A percentile compares a stretch with the other conserved stretches of the same genome.
Conservation (phyloP, 2,329 filamentous ascomycete species). For the Sporothrix schenckii region DNA sequence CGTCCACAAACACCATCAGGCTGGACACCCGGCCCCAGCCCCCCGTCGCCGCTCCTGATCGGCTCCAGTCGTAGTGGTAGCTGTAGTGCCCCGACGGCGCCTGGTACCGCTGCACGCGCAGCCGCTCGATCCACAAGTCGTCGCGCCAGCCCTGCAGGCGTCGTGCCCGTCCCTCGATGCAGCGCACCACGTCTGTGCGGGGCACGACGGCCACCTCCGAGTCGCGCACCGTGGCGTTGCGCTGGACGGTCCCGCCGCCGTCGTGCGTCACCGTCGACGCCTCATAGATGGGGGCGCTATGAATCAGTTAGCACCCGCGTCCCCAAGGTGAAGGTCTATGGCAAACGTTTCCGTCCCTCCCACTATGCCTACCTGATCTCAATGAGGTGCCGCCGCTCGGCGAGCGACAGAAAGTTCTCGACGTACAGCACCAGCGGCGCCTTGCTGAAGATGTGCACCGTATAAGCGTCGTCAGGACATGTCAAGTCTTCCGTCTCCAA, state of each 20-base stretch:
- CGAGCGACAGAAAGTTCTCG: slow-evolving; percentile 53
- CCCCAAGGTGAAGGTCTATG: no score
- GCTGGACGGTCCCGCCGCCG: slow-evolving; percentile 47
- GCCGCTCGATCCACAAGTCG: slow-evolving; percentile 56
- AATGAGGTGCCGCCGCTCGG: slow-evolving; percentile 53
- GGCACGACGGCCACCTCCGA: slow-evolving; percentile 57
- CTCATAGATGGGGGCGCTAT: slow-evolving; percentile 53
- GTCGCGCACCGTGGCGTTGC: slow-evolving; percentile 52
- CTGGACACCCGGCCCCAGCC: slow-evolving; percentile 57
- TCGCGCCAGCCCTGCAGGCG: slow-evolving; percentile 58
- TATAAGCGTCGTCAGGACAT: slow-evolving; percentile 50
- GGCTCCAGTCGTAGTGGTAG: slow-evolving; percentile 60
- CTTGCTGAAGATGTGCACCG: slow-evolving; percentile 52
- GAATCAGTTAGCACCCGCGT: neutral
- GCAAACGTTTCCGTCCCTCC: no score
- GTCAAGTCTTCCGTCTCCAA: slow-evolving; percentile 25
- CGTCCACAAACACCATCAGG: slow-evolving; percentile 58
- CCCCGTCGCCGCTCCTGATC: slow-evolving; percentile 40
- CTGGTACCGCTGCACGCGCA: slow-evolving; percentile 56
- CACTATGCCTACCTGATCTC: slow-evolving; percentile 52
- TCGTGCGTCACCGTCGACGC: slow-evolving; percentile 56
- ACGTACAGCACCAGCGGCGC: slow-evolving; percentile 59
- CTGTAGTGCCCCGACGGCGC: slow-evolving; percentile 53
- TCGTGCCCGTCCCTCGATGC: slow-evolving; percentile 53
- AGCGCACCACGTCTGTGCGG: slow-evolving; percentile 49